Evolutionary conservation across 2,329 filamentous ascomycete species (phyloP).

Genomic region (Dothidotthia symphoricarpi): DNA sequence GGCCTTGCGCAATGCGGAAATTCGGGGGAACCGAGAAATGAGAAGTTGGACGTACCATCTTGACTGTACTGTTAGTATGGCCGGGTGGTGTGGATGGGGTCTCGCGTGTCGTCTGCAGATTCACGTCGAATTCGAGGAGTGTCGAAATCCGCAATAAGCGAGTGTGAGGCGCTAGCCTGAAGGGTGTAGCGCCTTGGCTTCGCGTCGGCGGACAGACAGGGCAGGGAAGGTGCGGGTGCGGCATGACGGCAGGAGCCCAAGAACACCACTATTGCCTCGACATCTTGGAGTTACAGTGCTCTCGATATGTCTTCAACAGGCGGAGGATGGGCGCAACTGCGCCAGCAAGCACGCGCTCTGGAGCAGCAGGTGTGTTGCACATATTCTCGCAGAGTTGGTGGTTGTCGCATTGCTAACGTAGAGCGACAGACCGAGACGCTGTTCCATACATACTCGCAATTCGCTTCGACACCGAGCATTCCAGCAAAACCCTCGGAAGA

Average conservation of each 20-base stretch:
- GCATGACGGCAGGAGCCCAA: conserved; percentile 23
- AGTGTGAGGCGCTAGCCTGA: conserved; percentile 1
- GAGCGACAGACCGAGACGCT: conserved; percentile 71
- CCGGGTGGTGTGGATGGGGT: conserved; percentile 37
- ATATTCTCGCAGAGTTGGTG: neutral
- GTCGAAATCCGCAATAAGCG: conserved; percentile 23
- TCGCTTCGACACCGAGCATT: conserved; percentile 74
- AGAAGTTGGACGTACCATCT: conserved; percentile 39
- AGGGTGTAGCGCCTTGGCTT: conserved; percentile 23
- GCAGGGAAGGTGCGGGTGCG: conserved; percentile 14
- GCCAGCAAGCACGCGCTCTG: conserved; percentile 83
- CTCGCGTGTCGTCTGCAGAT: conserved; percentile 39
- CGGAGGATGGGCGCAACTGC: conserved; percentile 81
- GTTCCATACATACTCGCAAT: conserved; percentile 87
- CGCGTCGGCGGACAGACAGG: conserved; percentile 16
- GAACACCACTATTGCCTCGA: conserved; percentile 10
- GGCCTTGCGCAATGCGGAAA: conserved; percentile 13
- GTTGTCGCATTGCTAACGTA: conserved; percentile 23
- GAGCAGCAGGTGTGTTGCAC: conserved; percentile 73
- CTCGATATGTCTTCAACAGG: conserved; percentile 42
- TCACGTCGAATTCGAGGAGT: conserved; percentile 21
- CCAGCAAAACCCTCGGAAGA: conserved; percentile 82
- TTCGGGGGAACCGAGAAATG: conserved; percentile 9
- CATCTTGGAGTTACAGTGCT: neutral
- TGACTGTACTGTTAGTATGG: conserved; percentile 39